Percentiles rank a stretch among this genome's conserved stretches.
phyloP scores from a whole-genome alignment of 306 rosid species.

The Luffa acutangula region DNA sequence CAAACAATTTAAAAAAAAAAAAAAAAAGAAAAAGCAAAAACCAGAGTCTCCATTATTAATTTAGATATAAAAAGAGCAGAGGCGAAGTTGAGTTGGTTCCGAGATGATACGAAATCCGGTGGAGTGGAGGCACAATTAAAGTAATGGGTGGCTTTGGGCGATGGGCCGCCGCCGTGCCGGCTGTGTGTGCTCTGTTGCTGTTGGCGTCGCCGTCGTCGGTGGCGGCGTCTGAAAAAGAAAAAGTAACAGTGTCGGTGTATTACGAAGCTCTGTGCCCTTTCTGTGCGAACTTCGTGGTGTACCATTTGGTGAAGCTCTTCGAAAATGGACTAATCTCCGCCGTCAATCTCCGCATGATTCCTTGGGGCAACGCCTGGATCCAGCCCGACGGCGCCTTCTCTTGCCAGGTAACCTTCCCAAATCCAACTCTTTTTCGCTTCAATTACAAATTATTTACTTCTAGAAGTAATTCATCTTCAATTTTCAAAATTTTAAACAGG shows the following conservation, averaged over 20 bases:
- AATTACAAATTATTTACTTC: too few relatives aligned
- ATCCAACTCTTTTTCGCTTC: background rate
- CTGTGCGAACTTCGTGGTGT: conserved; percentile 76
- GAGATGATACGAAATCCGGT: background rate
- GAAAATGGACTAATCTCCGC: conserved; percentile 54
- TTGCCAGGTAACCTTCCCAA: conserved; percentile 46
- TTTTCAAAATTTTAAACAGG: too few relatives aligned
- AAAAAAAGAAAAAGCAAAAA: too few relatives aligned
- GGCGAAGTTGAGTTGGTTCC: background rate
- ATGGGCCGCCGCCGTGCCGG: background rate
- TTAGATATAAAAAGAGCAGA: background rate
- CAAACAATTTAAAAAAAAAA: too few relatives aligned
- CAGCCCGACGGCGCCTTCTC: conserved; percentile 32
- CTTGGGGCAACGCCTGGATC: conserved; percentile 85
- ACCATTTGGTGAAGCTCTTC: conserved; percentile 52
- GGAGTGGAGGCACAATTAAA: too few relatives aligned
- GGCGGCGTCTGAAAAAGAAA: conserved; percentile 12
- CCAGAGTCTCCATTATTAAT: too few relatives aligned
- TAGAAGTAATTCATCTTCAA: too few relatives aligned
- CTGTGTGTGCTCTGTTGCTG: background rate
- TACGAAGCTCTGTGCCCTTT: conserved; percentile 75
- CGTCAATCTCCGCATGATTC: conserved; percentile 64
- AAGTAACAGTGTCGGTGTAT: conserved; percentile 57
- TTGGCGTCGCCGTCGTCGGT: background rate
- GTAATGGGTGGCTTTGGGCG: background rate